Conservation (phyloP, 2,329 filamentous ascomycete species). For the Cladosporium sp. region DNA sequence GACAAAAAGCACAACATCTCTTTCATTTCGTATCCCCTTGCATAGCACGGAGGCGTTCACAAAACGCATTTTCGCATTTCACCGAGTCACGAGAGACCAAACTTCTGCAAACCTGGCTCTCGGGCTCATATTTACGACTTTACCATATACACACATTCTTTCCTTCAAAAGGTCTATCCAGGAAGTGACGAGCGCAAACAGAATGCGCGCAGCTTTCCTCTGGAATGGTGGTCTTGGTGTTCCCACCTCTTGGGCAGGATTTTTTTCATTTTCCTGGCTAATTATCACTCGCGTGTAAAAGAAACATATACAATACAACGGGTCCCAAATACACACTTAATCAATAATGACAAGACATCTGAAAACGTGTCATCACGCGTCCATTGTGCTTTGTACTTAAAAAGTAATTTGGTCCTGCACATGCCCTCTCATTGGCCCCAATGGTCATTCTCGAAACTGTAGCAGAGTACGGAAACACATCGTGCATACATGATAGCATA, state of each 20-base stretch:
- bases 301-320: not conserved
- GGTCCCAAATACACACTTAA: not conserved
- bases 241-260: not conserved
- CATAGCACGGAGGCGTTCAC: slow-evolving; percentile 1
- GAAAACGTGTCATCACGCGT: not conserved
- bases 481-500: no score
- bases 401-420: no score
- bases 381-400: no score
- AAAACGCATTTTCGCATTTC: slow-evolving; percentile 1
- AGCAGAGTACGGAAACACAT: no score
- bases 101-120: not conserved
- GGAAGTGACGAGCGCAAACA: no score
- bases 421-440: no score
- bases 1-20: not conserved
- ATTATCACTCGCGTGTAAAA: not conserved
- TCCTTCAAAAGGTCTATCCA: not conserved
- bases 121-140: slow-evolving; percentile 5
- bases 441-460: no score
- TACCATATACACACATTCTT: slow-evolving; percentile 2
- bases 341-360: not conserved
- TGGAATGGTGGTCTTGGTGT: not conserved
- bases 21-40: slow-evolving; percentile 8
- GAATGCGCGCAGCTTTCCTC: no score
- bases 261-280: not conserved
- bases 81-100: not conserved